Base-by-base conservation (phyloP, 345 rosid species). In the Reutealis trisperma region DNA sequence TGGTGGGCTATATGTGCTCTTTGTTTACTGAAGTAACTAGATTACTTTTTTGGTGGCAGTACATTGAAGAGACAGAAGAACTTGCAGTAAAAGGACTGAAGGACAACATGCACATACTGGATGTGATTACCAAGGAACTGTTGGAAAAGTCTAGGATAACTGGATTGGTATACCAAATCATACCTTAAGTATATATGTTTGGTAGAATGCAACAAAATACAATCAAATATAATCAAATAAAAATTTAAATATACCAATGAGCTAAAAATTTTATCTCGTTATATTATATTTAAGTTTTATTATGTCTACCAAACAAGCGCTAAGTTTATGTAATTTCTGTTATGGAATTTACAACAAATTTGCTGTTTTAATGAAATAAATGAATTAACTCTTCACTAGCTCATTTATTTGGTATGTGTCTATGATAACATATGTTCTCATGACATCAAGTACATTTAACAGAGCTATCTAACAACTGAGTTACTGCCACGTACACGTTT, bases 41-140 rank as follows among this genome's bases (percentile, higher is more conserved):
- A 52, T 52, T 63, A 78, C 68, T 73, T 77, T 87, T 79, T 74
- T 79, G 82, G 77, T 87, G 76, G 75, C 89, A 95, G 99, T 95
- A 90, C 76, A 86, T 93, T 77, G 98, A 91, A 73, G 97, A 93
- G 84, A 89, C 99, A 3, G 98, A 95, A 89, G 96, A 93, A 81
- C 93, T 95, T 83, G 97, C 99, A 15, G 83, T 93, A 88, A 84
- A 87, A 76, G 98, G 94, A 83, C 74, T 95, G 84, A 85, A 78
- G 73, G 85, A 84, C 63, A 95, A 95, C 83, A 87, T 86, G 75
- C 90, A 86, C 74, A 85, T 95, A 75, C 85, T 95, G 75, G 98
- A 95, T 79, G 75, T 89, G 64, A 86, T 95, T 80, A 86, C 92
- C 1, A 81, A 83, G 70, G 93, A 89, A 51, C 88, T 95, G 68